Evolutionary conservation across 2,329 filamentous ascomycete genomes (phyloP).

Genomic region (Simplicillium sp.): DNA sequence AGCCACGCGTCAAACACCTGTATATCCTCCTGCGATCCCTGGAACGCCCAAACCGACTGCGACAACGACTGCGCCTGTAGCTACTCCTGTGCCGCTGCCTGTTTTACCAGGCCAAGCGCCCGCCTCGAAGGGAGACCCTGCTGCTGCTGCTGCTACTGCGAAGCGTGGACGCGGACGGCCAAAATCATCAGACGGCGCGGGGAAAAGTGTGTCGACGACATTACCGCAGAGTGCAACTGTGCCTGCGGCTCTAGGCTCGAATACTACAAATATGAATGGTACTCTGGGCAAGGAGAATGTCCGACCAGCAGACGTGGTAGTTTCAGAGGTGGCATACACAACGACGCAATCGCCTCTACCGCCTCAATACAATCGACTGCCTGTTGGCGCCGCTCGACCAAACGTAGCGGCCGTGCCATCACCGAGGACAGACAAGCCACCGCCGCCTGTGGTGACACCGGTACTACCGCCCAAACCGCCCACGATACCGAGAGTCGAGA

Average conservation of each 20-base stretch:
- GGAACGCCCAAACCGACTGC: constrained; percentile 13
- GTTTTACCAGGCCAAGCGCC: constrained; percentile 5
- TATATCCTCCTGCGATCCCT: constrained; percentile 21
- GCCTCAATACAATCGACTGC: constrained; percentile 15
- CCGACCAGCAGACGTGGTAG: constrained; percentile 24
- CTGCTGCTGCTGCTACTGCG: constrained; percentile 2
- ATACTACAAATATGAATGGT: constrained; percentile 13
- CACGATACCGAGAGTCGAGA: constrained; percentile 15
- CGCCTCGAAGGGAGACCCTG: background rate
- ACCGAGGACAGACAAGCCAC: background rate
- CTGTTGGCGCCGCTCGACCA: background rate
- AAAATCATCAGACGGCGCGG: constrained; percentile 2
- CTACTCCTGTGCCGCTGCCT: constrained; percentile 8
- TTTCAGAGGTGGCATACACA: constrained; percentile 28
- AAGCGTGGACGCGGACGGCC: constrained; percentile 13
- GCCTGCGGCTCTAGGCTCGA: no score
- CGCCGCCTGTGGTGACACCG: constrained; percentile 18
- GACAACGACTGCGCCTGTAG: constrained; percentile 1
- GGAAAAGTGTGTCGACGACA: background rate
- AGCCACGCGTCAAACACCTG: constrained; percentile 19
- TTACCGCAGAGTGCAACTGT: no score
- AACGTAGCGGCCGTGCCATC: background rate
- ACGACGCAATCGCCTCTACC: constrained; percentile 21
- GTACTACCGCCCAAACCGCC: constrained; percentile 25
- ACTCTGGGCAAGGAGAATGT: constrained; percentile 14